Evolutionary conservation across 129 eudicot species (phyloP), one percentile per base, ranked within the genome.

Genomic region (Daucus carota): DNA sequence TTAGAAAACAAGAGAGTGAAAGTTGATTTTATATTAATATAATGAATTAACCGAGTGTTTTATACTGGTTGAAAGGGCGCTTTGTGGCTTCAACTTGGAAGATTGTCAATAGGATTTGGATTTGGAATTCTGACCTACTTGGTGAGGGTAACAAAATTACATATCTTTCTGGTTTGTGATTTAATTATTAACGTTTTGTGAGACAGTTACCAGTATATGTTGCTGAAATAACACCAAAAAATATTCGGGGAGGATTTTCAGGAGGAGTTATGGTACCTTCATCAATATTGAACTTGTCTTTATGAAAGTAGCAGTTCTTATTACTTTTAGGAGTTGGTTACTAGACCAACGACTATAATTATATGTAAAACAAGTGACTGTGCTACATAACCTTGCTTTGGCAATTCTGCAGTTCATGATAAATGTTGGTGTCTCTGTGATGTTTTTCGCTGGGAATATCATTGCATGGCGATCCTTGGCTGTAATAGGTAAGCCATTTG

Each of bases 161-260:
- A 22, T 42, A 26, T 36, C 59, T 22, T 29, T 13, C 31, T 24
- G 10, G 41, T 40, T 12, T 26, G 3, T 42, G 42, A 32, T 14
- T 14, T 14, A 22, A 46, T 8, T 26, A 14, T 24, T 65, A 4
- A 68, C 43, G 1, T 60, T 16, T 57, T 42, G 62, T 8, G 4
- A 32, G 47, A 34, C 83, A 83, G 84, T 63, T 76, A 45, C 80
- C 87, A 18, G 76, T 80, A 24, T 84, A 80, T 63, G 75, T 84
- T 12, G 81, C 81, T 28, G 87, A 84, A 77, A 77, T 84, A 36
- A 41, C 87, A 29, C 84, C 87, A 17, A 84, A 84, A 69, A 34
- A 76, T 34, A 75, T 80, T n/a, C 79, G 87, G n/a, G 87, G 87
- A 15, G 79, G 72, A 22, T 48, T 84, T 80, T 54, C 76, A 15